Evolutionary conservation across 345 rosid genomes (phyloP).

Genomic region (Populus euphratica): DNA sequence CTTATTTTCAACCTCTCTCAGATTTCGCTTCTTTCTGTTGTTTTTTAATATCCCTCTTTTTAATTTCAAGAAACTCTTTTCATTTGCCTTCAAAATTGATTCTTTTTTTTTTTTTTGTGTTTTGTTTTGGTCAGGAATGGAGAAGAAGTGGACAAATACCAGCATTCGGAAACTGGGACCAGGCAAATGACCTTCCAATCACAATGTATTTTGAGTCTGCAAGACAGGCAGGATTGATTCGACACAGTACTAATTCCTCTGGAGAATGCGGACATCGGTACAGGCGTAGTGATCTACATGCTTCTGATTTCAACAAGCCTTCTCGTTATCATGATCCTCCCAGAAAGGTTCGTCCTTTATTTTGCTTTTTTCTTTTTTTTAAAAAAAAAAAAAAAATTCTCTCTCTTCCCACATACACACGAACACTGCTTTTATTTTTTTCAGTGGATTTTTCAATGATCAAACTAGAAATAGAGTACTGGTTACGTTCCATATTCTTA

Average conservation of each 20-base stretch:
- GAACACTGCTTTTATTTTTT: too few relatives aligned
- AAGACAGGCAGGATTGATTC: constrained; percentile 79
- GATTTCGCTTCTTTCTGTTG: background rate
- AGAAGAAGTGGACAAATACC: constrained; percentile 85
- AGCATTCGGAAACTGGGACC: constrained; percentile 86
- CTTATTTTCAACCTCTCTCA: background rate
- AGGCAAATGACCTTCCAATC: constrained; percentile 76
- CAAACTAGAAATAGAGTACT: too few relatives aligned
- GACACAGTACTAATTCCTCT: constrained; percentile 52
- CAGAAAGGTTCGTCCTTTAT: constrained; percentile 29
- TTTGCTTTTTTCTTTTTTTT: background rate
- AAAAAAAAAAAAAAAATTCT: too few relatives aligned
- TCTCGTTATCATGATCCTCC: constrained; percentile 27
- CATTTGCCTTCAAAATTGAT: too few relatives aligned
- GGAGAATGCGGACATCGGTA: constrained; percentile 51
- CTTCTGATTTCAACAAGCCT: constrained; percentile 26
- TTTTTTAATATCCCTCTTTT: background rate
- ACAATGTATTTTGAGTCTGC: constrained; percentile 92
- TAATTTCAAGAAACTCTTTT: too few relatives aligned
- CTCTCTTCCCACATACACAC: too few relatives aligned
- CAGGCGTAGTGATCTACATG: constrained; percentile 26
- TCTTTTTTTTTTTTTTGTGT: too few relatives aligned
- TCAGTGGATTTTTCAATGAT: too few relatives aligned
- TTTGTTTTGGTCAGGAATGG: constrained; percentile 14
- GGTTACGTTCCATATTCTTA: too few relatives aligned